phyloP scores from a whole-genome alignment of 1,139 yeast genomes.

The Nakaseomyces bracarensis region DNA sequence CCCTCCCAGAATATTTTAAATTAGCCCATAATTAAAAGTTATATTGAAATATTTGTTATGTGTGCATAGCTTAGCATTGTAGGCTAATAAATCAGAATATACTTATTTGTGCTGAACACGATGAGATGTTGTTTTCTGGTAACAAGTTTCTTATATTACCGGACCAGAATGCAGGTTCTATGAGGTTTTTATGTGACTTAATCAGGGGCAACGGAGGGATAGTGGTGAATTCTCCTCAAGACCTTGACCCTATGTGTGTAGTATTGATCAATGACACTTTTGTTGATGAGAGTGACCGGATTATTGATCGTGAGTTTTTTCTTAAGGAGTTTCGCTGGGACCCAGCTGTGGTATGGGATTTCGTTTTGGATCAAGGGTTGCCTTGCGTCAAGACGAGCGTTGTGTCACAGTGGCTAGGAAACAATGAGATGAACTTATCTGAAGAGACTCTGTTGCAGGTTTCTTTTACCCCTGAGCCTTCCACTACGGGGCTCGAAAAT shows the following conservation, averaged over 20 bases:
- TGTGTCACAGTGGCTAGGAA: conserved; percentile 15
- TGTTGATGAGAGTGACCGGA: conserved; percentile 12
- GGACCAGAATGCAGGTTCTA: conserved; percentile 14
- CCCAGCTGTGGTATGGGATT: conserved; percentile 12
- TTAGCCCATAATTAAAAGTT: no score
- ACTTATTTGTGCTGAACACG: not conserved
- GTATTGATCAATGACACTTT: conserved; percentile 23
- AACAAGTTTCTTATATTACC: conserved; percentile 23
- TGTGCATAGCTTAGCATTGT: no score
- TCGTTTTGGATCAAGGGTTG: conserved; percentile 11
- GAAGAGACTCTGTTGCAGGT: not conserved
- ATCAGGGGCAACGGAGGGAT: conserved; percentile 33
- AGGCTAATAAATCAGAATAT: no score
- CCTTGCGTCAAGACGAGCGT: conserved; percentile 12
- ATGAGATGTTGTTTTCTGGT: conserved; percentile 14
- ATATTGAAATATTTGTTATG: no score
- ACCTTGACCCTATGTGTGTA: conserved; percentile 13
- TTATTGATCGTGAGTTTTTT: conserved; percentile 15
- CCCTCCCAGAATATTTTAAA: not conserved
- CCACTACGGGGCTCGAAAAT: not conserved
- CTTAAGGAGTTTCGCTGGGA: conserved; percentile 17
- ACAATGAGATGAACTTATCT: not conserved
- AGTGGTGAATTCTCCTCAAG: conserved; percentile 17
- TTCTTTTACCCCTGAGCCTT: not conserved
- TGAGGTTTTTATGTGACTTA: conserved; percentile 14